Evolutionary conservation across 164 flowering plant species (phyloP).

Genomic region (Piper longum): DNA sequence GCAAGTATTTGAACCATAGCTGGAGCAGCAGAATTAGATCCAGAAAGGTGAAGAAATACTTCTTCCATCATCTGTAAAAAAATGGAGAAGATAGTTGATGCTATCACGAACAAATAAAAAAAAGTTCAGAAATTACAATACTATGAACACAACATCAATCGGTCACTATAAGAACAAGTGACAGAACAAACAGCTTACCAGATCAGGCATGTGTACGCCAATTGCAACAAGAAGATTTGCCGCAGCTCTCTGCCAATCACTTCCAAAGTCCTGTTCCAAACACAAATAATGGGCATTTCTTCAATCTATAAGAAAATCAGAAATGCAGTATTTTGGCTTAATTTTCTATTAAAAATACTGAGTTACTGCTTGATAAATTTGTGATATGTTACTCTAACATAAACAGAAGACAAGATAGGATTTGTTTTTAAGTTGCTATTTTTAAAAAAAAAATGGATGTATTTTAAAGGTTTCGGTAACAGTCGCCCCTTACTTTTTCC

Average conservation of each 20-base stretch:
- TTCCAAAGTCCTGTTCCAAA: conserved; percentile 45
- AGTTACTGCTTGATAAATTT: too few relatives aligned
- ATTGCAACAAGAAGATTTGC: conserved; percentile 74
- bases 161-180: background rate
- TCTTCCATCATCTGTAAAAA: conserved; percentile 88
- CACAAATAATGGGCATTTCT: too few relatives aligned
- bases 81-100: background rate
- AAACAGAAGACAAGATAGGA: too few relatives aligned
- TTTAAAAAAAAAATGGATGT: too few relatives aligned
- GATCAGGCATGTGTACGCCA: conserved; percentile 80
- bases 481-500: too few relatives aligned
- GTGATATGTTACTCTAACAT: too few relatives aligned
- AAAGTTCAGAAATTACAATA: background rate
- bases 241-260: conserved; percentile 95
- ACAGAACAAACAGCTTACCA: conserved; percentile 35
- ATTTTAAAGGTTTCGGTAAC: too few relatives aligned
- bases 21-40: conserved; percentile 57
- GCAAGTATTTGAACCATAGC: conserved; percentile 97
- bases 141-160: background rate
- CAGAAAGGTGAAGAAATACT: conserved; percentile 67
- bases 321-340: background rate
- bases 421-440: too few relatives aligned
- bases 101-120: background rate
- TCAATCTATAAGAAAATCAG: conserved; percentile 1
- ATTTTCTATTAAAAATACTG: too few relatives aligned